phyloP scores from a whole-genome alignment of 257 asterid genomes.

The Scutellaria baicalensis region DNA sequence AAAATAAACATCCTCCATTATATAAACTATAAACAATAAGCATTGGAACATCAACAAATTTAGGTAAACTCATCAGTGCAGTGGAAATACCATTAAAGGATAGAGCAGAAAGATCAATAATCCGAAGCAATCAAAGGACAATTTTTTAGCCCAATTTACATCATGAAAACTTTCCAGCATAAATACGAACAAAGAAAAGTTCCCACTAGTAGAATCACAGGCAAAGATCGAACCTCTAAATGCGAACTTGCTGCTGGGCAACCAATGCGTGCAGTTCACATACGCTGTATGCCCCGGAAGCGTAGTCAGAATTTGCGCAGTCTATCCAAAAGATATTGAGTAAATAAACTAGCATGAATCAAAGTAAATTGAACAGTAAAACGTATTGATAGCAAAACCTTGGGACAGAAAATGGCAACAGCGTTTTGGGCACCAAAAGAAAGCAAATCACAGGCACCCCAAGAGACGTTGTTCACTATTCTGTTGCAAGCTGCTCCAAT shows the following conservation, averaged over 20 bases:
- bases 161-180: not conserved
- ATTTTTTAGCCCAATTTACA: not conserved
- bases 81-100: not conserved
- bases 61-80: not conserved
- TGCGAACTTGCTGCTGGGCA: conserved; percentile 81
- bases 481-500: conserved; percentile 92
- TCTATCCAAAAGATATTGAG: conserved; percentile 27
- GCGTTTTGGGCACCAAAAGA: conserved; percentile 93
- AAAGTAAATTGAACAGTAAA: not conserved
- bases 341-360: not conserved
- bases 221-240: conserved; percentile 51
- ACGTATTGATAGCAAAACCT: conserved; percentile 32
- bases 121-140: not conserved
- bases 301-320: conserved; percentile 78
- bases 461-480: conserved; percentile 82
- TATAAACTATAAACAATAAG: not conserved
- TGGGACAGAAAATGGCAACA: conserved; percentile 82
- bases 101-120: not conserved
- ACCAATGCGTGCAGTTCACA: conserved; percentile 91
- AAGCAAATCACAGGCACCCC: conserved; percentile 85
- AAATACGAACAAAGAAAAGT: not conserved
- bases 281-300: conserved; percentile 89
- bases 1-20: not conserved
- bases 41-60: not conserved
- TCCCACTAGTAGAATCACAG: not conserved